phyloP scores from a whole-genome alignment of 2,329 filamentous ascomycete species.

The Trichoderma sp. region DNA sequence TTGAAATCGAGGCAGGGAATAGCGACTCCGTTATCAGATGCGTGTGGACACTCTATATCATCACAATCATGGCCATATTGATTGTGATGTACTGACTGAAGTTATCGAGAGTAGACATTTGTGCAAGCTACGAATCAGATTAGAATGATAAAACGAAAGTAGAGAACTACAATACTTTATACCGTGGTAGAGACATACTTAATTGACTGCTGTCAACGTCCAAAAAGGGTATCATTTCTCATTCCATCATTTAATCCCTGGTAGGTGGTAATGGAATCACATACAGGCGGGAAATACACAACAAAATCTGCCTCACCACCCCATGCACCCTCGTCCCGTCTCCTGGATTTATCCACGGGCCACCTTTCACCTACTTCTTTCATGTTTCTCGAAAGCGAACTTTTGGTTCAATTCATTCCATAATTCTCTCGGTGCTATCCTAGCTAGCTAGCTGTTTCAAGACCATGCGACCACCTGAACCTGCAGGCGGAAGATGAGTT shows the following conservation, averaged over 20 bases:
- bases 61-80: background rate
- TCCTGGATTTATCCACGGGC: background rate
- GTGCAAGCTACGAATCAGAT: background rate
- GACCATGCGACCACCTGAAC: background rate
- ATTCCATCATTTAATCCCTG: background rate
- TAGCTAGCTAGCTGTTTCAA: background rate
- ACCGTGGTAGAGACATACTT: background rate
- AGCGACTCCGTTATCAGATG: background rate
- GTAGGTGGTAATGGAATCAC: background rate
- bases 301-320: background rate
- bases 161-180: background rate
- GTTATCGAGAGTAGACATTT: background rate
- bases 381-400: background rate
- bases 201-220: background rate
- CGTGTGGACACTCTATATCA: background rate
- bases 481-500: background rate
- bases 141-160: background rate
- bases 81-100: background rate
- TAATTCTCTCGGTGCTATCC: background rate
- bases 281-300: background rate
- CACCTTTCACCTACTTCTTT: background rate
- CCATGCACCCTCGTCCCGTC: background rate
- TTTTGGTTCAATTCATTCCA: background rate
- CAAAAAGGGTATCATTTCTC: background rate
- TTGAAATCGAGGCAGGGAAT: background rate